A percentile compares a stretch with the other conserved stretches of the same genome.
These are phyloP conservation scores for Apophysomyces sp. DNA, from an alignment of 371 early-diverging fungal species.

Conservation along the genomic window DNA sequence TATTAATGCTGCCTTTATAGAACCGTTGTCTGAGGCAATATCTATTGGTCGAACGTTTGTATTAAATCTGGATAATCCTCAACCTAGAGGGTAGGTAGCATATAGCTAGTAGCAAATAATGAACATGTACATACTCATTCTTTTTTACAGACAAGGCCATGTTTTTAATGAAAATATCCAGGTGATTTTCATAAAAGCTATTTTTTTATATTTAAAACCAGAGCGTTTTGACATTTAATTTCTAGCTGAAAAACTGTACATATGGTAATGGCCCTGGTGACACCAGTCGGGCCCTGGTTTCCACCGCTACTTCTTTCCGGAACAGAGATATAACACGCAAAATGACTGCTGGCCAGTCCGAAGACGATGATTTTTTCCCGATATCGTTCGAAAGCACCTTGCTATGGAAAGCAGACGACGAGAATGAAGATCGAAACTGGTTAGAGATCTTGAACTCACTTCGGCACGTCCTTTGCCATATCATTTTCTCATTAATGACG, in stretches of 20 bases:
- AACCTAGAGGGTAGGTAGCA: conserved; percentile 21
- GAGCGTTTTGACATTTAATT: neutral
- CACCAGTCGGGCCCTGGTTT: neutral
- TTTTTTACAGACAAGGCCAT: neutral
- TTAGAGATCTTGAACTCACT: conserved; percentile 4
- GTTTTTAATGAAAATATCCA: neutral
- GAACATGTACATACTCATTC: neutral
- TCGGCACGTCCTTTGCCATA: conserved; percentile 23
- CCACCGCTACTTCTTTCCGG: neutral
- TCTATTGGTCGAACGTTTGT: conserved; percentile 38
- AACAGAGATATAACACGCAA: neutral
- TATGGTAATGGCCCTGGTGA: neutral
- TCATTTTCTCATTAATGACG: conserved; percentile 41
- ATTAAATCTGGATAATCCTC: conserved; percentile 39
- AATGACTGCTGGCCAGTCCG: neutral
- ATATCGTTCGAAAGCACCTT: neutral
- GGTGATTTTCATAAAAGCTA: too few relatives aligned
- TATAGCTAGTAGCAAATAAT: neutral
- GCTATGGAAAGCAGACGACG: conserved; percentile 13
- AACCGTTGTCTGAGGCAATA: conserved; percentile 26
- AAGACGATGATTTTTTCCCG: neutral
- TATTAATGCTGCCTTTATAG: neutral
- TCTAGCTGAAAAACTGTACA: neutral
- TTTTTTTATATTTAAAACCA: neutral
- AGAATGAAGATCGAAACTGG: neutral